phyloP scores from a whole-genome alignment of 2,329 filamentous ascomycete genomes.

The Pestalotiopsis sp. region DNA sequence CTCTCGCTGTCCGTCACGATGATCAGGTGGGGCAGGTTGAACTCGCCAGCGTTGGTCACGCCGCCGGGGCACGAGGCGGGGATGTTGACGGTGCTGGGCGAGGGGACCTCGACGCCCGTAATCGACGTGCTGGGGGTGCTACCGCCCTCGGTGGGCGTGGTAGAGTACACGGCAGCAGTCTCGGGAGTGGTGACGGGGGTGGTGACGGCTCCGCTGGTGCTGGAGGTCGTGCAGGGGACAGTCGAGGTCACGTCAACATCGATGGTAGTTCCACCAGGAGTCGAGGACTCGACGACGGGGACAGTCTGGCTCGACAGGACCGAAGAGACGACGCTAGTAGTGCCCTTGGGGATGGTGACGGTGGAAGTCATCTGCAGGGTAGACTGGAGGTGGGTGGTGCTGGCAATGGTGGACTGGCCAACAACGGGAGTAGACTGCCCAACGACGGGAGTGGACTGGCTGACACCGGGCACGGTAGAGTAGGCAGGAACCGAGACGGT shows the following conservation, averaged over 20 bases:
- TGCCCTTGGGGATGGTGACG: neutral
- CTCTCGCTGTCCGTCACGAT: conserved; percentile 58
- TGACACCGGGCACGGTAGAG: neutral
- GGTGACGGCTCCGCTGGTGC: neutral
- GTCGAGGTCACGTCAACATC: neutral
- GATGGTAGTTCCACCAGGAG: neutral
- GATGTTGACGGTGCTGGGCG: conserved; percentile 14
- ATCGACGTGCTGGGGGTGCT: neutral
- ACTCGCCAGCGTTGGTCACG: conserved; percentile 6
- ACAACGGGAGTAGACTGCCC: neutral
- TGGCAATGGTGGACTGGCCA: neutral
- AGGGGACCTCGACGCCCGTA: neutral
- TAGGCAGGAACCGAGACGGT: neutral
- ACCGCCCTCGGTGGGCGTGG: neutral
- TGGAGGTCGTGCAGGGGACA: neutral
- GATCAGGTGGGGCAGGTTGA: conserved; percentile 33
- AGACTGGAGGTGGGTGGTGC: neutral
- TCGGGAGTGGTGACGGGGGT: neutral
- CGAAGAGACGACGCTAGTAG: neutral
- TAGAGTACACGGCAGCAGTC: neutral
- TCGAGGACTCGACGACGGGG: neutral
- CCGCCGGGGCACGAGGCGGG: conserved; percentile 18
- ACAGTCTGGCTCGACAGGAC: neutral
- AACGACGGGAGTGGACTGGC: neutral
- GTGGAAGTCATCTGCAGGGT: neutral